phyloP scores from a whole-genome alignment of 352 stramenopile genomes.

The Globisporangium sylvaticum region DNA sequence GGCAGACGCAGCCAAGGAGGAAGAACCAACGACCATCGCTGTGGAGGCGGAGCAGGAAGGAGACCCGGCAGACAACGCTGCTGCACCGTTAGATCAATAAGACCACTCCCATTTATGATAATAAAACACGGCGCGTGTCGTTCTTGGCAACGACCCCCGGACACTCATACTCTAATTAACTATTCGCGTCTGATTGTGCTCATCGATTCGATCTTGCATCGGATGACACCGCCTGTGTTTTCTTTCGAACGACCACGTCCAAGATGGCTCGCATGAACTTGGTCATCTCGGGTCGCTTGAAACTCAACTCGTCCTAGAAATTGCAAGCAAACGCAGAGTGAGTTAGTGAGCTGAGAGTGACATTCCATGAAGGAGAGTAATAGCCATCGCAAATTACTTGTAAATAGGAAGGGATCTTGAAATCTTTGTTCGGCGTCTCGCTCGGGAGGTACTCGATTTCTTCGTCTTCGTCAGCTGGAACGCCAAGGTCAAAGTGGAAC shows the following conservation, averaged over 20 bases:
- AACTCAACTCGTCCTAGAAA: conserved; percentile 69
- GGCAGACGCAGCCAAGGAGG: not conserved
- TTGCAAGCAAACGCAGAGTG: not conserved
- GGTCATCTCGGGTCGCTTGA: conserved; percentile 75
- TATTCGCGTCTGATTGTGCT: conserved; percentile 6
- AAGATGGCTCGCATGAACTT: conserved; percentile 82
- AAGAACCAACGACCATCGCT: not conserved
- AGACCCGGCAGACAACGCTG: not conserved
- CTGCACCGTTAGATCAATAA: conserved; percentile 9
- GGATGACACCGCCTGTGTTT: conserved; percentile 26
- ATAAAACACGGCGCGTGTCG: conserved; percentile 1
- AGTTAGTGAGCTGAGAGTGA: not conserved
- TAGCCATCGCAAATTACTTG: conserved; percentile 33
- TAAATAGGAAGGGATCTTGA: conserved; percentile 72
- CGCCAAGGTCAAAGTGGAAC: conserved; percentile 75
- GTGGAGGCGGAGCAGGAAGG: conserved; percentile 1
- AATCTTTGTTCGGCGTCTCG: conserved; percentile 42
- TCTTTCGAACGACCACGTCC: conserved; percentile 79
- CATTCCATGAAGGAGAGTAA: not conserved
- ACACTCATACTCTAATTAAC: conserved; percentile 16
- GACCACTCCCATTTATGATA: conserved; percentile 11
- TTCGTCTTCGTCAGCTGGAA: conserved; percentile 52
- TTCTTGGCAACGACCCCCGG: not conserved
- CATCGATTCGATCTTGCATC: conserved; percentile 16
- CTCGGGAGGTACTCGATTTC: conserved; percentile 81